Base-by-base conservation (phyloP, 2,329 filamentous ascomycete species). In the Claviceps humidiphila region DNA sequence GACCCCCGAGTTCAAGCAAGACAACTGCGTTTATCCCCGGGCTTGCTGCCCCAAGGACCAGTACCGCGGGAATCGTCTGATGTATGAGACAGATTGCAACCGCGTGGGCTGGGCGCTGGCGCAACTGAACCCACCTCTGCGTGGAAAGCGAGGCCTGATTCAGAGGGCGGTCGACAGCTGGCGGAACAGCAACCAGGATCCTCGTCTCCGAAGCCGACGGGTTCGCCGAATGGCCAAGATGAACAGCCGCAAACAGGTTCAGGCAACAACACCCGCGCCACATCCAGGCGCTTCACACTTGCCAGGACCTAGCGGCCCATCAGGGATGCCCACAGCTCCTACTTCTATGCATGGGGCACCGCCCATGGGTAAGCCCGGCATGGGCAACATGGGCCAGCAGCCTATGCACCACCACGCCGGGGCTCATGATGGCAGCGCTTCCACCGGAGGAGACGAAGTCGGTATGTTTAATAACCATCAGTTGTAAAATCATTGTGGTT, bases 71-170 rank as follows among this genome's bases (percentile, higher is more conserved):
- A 98, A 98, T 67, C 85, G 93, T 16, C 73, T 96, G 59, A 87
- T 93, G 60, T 98, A 98, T 68, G 93, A 98, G 74, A 96, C 89
- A 16, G 93, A 98, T 71, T 98, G 93, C 77, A 98, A 98, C 71
- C 89, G 89, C 0, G 93, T 98, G n/a, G 93, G 93, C n/a, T 98
- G 93, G 93, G 91, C 91, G 13, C 72, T 98, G 59, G 93, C 93
- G 2, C 86, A 97, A 64, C 73, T 98, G 51, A 98, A 98, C 67
- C 84, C 89, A 7, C 86, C 87, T 53, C 77, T 97, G 54, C 82
- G 91, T 57, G 91, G 91, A 59, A 97, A 97, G 76, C 81, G 93
- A 60, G 93, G 93, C 7, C 76, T 98, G 55, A 98, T 98, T 60
- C 93, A 98, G 73, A 81, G 93, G 58, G 93, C 93, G 2, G 93